Evolutionary conservation across 305 asterid genomes (phyloP).

Genomic region (Fraxinus dipetala): DNA sequence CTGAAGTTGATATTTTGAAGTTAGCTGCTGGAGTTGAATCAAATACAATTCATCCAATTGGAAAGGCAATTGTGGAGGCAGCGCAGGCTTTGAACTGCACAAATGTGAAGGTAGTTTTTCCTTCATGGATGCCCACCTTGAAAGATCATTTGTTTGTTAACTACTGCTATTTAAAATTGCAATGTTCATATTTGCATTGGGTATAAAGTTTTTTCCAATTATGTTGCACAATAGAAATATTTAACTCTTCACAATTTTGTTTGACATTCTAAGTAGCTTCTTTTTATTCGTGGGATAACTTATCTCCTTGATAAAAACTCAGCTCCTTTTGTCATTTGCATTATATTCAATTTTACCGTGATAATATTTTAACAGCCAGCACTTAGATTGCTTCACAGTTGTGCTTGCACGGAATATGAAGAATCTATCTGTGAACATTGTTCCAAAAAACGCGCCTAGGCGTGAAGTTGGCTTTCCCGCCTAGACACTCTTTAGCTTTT

Average conservation of each 20-base stretch:
- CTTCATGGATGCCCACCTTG: slow-evolving; percentile 1
- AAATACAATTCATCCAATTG: slow-evolving; percentile 91
- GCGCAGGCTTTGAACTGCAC: slow-evolving; percentile 62
- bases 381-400: slow-evolving; percentile 17
- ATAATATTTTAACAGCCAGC: slow-evolving; percentile 10
- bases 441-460: not conserved
- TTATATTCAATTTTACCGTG: slow-evolving; percentile 7
- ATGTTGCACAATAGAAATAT: not conserved
- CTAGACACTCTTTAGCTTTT: not conserved
- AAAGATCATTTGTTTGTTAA: slow-evolving; percentile 12
- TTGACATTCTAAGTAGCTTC: not conserved
- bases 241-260: not conserved
- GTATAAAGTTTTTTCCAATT: slow-evolving; percentile 4
- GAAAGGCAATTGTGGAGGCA: slow-evolving; percentile 91
- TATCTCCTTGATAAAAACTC: not conserved
- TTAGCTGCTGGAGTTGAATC: slow-evolving; percentile 96
- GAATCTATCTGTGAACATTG: not conserved
- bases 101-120: slow-evolving; percentile 52
- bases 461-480: not conserved
- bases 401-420: slow-evolving; percentile 2
- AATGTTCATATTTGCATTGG: not conserved
- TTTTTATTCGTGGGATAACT: not conserved
- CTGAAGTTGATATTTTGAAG: slow-evolving; percentile 74
- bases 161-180: slow-evolving; percentile 1
- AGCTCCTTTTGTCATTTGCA: slow-evolving; percentile 1